Evolutionary conservation across 768 basidiomycete species (phyloP), one percentile per base, ranked within the genome.

Genomic region (Hebeloma cylindrosporum): DNA sequence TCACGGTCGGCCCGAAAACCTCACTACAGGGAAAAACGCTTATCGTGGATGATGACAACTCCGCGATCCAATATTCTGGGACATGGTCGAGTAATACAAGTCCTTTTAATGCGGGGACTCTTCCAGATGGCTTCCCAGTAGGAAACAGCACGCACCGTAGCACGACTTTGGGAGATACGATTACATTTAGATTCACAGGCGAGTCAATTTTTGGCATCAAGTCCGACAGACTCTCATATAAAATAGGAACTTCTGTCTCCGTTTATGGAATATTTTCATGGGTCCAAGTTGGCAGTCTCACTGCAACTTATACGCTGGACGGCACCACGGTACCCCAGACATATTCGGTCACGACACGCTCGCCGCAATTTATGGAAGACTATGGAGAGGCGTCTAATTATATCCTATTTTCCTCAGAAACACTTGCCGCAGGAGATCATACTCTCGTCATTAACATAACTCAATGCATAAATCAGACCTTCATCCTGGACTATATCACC

Each of bases 261-360:
- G 40, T 63, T 7, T 65, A 61, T 34, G 58, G 60, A 7, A 46
- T 63, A 21, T 57, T 61, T 31, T 55, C 57, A 29, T 65, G 55
- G 56, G 38, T 50, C 6, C 54, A 52, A 18, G 27, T 57, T 13
- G 60, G 62, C 22, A 23, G 40, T 3, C 47, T 65, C 16, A 44
- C 52, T 31, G 58, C 51, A 21, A 44, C 54, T 13, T 65, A 59
- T 45, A 60, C 54, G 7, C 38, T 65, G 2, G 62, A 63, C 35
- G 58, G 54, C 5, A 28, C 29, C 23, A 43, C 47, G 4, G 17
- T 40, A 11, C 27, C 52, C 10, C 45, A 53, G 34, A 52, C 50
- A 13, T 52, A 54, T 30, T 35, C 57, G 14, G 54, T 60, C 13
- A 56, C 58, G 10, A 21, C 47, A 1, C 10, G 47, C 7, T 53